phyloP scores from a whole-genome alignment of 2,329 filamentous ascomycete species.

The Mycosphaerella sp. region DNA sequence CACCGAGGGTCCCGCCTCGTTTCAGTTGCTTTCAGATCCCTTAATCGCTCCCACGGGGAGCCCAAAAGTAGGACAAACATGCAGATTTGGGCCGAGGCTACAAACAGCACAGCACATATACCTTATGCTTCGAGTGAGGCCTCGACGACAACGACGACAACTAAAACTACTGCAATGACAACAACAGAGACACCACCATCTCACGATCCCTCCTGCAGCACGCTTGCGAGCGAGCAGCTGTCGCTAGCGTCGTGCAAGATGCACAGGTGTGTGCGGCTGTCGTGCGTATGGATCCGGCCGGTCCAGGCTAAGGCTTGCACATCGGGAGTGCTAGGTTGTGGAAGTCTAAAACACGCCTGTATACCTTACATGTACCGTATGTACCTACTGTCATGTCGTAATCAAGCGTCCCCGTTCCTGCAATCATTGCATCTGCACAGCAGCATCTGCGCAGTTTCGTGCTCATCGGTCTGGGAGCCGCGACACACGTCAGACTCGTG shows the following conservation, averaged over 20 bases:
- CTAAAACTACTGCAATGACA: no score
- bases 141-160: neutral
- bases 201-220: neutral
- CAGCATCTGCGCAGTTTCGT: neutral
- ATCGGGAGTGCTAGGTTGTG: constrained; percentile 5
- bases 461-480: neutral
- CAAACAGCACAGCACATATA: no score
- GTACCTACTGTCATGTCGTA: constrained; percentile 7
- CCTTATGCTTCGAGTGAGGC: no score
- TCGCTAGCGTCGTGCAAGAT: neutral
- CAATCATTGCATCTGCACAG: neutral
- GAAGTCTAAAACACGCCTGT: constrained; percentile 1
- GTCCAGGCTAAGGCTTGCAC: constrained; percentile 4
- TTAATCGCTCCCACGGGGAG: no score
- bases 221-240: neutral
- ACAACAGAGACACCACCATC: neutral
- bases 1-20: no score
- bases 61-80: no score
- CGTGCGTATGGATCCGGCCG: neutral
- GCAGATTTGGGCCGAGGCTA: no score
- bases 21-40: no score
- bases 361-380: neutral
- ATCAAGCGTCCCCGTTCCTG: constrained; percentile 2
- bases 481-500: neutral
- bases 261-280: neutral